Evolutionary conservation across 1,284 basidiomycete species (phyloP), one percentile per base, ranked within the genome.

Genomic region (Apiotrichum veenhuisii): DNA sequence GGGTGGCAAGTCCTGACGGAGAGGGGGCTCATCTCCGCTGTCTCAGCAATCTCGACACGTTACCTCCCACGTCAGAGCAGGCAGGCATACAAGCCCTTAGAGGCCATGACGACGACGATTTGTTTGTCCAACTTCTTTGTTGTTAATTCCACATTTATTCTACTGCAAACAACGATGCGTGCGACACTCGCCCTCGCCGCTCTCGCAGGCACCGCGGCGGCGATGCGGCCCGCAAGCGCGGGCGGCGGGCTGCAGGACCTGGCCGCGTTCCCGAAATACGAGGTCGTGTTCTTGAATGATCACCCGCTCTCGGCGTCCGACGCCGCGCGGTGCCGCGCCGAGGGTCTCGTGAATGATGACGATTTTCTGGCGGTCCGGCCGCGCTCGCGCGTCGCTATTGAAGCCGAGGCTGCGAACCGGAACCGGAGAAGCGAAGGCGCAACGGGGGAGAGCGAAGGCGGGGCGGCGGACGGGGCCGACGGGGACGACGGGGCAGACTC

Each of bases 261-360:
- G 17, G 84, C 85, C 70, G 86, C 89, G 0, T 90, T 87, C 71
- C 91, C 91, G 54, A 93, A 93, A 74, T 90, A 85, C 74, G 82
- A 85, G 50, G 85, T 93, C 63, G 79, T 85, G 45, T 93, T 89
- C 75, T 82, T 93, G 66, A 89, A 89, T 70, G 83, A 84, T 58
- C 82, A 86, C 18, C 89, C 91, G n/a, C 75, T 93, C 55, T 74
- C 82, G 10, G 85, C 85, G 66, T 79, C 84, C 42, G 91, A 89
- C 14, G 91, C 88, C 10, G 79, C 85, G 61, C 79, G 80, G 89
- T 87, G 87, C 81, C 88, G 23, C 73, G 74, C 26, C 8, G 72
- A 84, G 20, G 89, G 89, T 30, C 79, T 91, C 34, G 80, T 73
- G 47, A 85, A 84, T 46, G 84, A 89, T 68, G 80, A 76, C 49